Evolutionary conservation across 2,329 filamentous ascomycete genomes (phyloP), one percentile per base, ranked within the genome.

Genomic region (Acrocalymma vagum): DNA sequence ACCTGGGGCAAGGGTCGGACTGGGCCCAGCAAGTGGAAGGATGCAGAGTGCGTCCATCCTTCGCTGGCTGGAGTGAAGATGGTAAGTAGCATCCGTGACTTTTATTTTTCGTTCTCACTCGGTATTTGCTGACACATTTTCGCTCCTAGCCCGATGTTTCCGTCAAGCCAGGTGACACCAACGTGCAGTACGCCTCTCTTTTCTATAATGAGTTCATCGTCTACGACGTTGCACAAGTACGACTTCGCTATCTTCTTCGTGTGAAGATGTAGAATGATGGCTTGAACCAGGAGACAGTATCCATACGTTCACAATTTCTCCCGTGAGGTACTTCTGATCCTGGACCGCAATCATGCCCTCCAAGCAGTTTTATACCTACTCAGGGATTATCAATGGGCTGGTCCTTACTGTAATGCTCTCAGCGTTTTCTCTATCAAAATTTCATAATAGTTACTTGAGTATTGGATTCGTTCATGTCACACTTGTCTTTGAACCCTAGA

Each of bases 161-260:
- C 2, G 62, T 71, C 2, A 61, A 51, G 6, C 80, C 82, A 0
- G 78, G 77, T 0, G 38, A 65, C 1, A 86, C 81, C 0, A 68
- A 74, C 0, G 63, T 81, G 0, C 21, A 49, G 0, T 58, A 67
- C 9, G 76, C 81, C 0, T 69, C 63, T 18, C 72, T 90, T 15
- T 64, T 71, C 33, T 90, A 90, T 71, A 90, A 90, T 60, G 87
- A 90, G 71, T 90, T 84, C 65, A 88, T 90, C 47, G 78, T 77
- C 35, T 90, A 90, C 57, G 79, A 90, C 51, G 72, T 87, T 3
- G 75, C 83, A 0, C 87, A 90, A 63, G 78, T 90, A 22, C 83
- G 84, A 28, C 74, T 90, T 5, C 79, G 86, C 5, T 90, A 90
- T 57, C 73, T 90, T 4, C 79, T 90, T 60, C 78, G 82, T 5